Evolutionary conservation across 345 rosid species (phyloP).

Genomic region (Eucalyptus paniculata): DNA sequence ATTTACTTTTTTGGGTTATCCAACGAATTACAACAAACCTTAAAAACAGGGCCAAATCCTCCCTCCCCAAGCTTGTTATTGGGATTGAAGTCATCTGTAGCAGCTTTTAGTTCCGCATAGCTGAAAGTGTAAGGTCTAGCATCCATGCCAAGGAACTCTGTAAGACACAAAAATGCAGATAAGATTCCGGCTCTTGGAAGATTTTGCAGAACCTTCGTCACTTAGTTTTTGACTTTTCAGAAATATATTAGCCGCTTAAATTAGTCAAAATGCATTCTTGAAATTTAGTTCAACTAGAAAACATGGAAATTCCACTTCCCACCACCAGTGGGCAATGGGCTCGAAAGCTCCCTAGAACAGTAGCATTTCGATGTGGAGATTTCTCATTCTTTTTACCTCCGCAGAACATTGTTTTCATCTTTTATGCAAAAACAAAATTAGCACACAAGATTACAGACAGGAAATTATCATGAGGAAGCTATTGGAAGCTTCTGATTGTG

Average conservation of each 20-base stretch:
- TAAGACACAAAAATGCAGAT: not conserved
- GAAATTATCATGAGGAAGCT: not conserved
- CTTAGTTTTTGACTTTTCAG: not conserved
- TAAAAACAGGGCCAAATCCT: slow-evolving; percentile 71
- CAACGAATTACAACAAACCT: not conserved
- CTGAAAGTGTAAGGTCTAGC: slow-evolving; percentile 47
- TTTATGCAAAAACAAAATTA: not conserved
- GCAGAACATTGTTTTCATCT: not conserved
- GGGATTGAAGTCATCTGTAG: slow-evolving; percentile 48
- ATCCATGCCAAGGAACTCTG: slow-evolving; percentile 40
- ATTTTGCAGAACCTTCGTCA: too few species aligned
- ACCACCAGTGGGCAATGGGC: not conserved
- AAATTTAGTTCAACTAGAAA: not conserved
- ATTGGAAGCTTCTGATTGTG: not conserved
- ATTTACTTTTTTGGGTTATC: not conserved
- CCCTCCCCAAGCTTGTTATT: slow-evolving; percentile 78
- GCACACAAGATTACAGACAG: not conserved
- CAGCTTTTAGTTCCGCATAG: slow-evolving; percentile 40
- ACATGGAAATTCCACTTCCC: not conserved
- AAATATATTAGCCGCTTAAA: not conserved
- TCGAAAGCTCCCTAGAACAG: not conserved
- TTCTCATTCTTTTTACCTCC: not conserved
- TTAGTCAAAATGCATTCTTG: not conserved
- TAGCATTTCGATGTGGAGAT: not conserved
- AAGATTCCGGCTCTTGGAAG: not conserved